phyloP scores from a whole-genome alignment of 1,139 yeast genomes.

The Suhomyces taliae region DNA sequence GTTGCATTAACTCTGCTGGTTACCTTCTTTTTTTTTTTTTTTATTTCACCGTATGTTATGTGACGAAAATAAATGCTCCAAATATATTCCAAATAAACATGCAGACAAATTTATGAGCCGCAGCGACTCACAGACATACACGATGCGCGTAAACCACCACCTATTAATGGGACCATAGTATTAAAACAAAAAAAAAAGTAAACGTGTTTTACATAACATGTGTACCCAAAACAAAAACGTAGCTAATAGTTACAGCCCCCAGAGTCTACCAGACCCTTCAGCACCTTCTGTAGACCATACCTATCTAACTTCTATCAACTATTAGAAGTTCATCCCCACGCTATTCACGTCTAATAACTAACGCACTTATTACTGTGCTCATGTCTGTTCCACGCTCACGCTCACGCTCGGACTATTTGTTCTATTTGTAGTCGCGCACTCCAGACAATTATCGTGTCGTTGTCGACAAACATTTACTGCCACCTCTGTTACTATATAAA shows the following conservation, averaged over 20 bases:
- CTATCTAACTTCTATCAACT: no score
- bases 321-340: no score
- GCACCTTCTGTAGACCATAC: no score
- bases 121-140: background rate
- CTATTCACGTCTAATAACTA: no score
- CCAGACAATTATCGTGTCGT: background rate
- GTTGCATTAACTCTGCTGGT: no score
- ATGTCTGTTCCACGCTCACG: background rate
- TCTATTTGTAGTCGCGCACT: background rate
- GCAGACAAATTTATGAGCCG: background rate
- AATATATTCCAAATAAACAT: background rate
- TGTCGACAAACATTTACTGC: constrained; percentile 5
- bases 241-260: no score
- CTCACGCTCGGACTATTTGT: background rate
- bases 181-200: no score
- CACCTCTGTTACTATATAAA: constrained; percentile 5
- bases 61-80: background rate
- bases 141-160: background rate
- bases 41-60: background rate
- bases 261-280: no score
- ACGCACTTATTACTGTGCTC: background rate
- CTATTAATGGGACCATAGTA: background rate
- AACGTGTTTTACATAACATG: background rate
- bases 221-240: no score
- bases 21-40: no score